These are phyloP conservation scores for Kluyveromyces sp. DNA, from an alignment of 1,139 yeast genomes.

Conservation along the genomic window DNA sequence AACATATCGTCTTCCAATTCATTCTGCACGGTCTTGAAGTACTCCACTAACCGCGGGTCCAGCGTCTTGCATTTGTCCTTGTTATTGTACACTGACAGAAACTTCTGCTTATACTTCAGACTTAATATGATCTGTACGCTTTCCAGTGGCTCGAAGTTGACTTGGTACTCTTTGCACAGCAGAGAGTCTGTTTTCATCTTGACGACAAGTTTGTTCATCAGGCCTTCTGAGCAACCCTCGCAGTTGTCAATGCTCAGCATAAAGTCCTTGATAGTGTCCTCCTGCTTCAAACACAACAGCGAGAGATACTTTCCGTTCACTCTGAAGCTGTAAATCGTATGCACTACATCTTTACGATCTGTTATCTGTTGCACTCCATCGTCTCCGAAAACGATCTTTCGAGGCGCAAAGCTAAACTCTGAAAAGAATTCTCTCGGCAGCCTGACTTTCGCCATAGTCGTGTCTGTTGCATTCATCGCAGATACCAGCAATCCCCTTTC, in stretches of 20 bases:
- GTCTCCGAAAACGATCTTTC: slow-evolving; percentile 30
- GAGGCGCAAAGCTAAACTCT: slow-evolving; percentile 23
- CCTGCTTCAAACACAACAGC: slow-evolving; percentile 44
- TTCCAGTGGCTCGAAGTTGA: slow-evolving; percentile 43
- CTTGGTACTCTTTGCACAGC: slow-evolving; percentile 48
- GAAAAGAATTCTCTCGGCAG: slow-evolving; percentile 25
- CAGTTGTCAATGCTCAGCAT: slow-evolving; percentile 29
- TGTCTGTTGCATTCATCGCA: slow-evolving; percentile 28
- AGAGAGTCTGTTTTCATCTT: slow-evolving; percentile 44
- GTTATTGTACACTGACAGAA: slow-evolving; percentile 27
- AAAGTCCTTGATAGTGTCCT: slow-evolving; percentile 35
- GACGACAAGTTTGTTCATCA: slow-evolving; percentile 40
- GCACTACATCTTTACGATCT: slow-evolving; percentile 20
- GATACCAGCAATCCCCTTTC: slow-evolving; percentile 22
- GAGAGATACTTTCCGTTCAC: slow-evolving; percentile 44
- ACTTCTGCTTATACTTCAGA: slow-evolving; percentile 36
- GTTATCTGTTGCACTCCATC: slow-evolving; percentile 26
- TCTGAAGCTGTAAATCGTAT: slow-evolving; percentile 38
- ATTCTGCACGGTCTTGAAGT: slow-evolving; percentile 20
- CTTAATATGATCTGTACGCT: slow-evolving; percentile 36
- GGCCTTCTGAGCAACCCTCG: slow-evolving; percentile 27
- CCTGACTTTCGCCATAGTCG: slow-evolving; percentile 24
- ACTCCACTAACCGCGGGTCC: slow-evolving; percentile 25
- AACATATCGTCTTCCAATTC: slow-evolving; percentile 27
- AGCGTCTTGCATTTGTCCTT: slow-evolving; percentile 17